Base-by-base conservation (phyloP, 2,329 filamentous ascomycete genomes). In the Stachybotrys echinatus region DNA sequence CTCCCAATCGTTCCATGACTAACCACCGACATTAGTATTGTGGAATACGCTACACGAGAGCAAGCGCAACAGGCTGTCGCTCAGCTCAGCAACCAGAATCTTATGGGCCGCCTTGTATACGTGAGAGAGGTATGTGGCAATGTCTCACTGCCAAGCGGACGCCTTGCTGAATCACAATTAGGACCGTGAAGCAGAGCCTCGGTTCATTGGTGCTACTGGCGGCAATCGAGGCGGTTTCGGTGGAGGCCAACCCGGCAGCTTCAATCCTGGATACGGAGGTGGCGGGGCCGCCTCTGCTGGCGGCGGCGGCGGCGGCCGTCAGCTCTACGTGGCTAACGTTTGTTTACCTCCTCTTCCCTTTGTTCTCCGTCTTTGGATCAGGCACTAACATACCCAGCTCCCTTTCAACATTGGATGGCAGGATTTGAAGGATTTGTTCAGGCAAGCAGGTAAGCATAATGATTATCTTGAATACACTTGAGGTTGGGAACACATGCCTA, bases 1-100 rank as follows among this genome's bases (percentile, higher is more conserved):
- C 10, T 14, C 27, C 14, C 27, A n/a, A n/a, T n/a, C n/a, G n/a
- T n/a, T n/a, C n/a, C n/a, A n/a, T n/a, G 27, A 34, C 27, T 34
- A 34, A 34, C 27, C 10, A 3, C 27, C 27, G 27, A 34, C 14
- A 31, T 4, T 59, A 96, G 91, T 80, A 99, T 99, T 89, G 94
- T 99, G 87, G 94, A 99, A 87, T 99, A 99, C 85, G 92, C 92
- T 73, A 96, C 92, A 65, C 89, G 92, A 84, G 94, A 99, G 68
- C 91, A 99, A 87, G 94, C 94, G 69, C 94, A 97, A 74, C 88
- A 90, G 73, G 94, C 94, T 67, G 94, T 99, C 76, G 87, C 89
- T 72, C 94, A 91, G 68, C 88, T 99, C 74, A 96, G 92, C 83
- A 99, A 99, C 78, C 92, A 96, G 74, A 96, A 95, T 71, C 80